These are phyloP conservation scores for Calocera cornea DNA, from an alignment of 768 basidiomycete genomes.

Conservation along the genomic window DNA sequence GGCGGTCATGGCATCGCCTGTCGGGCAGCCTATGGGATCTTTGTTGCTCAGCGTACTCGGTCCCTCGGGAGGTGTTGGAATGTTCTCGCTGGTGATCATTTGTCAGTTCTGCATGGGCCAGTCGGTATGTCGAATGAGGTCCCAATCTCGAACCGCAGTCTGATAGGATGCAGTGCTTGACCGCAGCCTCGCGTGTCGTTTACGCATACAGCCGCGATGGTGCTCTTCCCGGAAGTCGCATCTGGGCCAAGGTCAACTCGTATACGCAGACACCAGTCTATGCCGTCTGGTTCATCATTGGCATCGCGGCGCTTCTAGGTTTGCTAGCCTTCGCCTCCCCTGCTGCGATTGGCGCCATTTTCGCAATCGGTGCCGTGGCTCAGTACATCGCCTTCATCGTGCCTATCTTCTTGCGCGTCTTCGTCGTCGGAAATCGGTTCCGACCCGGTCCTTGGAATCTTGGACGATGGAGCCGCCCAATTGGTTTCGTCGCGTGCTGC, in stretches of 20 bases:
- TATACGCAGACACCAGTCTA: slow-evolving; percentile 13
- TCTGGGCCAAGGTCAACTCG: background rate
- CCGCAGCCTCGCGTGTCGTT: slow-evolving; percentile 14
- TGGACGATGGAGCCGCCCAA: slow-evolving; percentile 9
- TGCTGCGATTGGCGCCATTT: slow-evolving; percentile 8
- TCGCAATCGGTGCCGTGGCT: slow-evolving; percentile 1
- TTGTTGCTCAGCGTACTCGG: background rate
- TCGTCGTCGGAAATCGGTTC: slow-evolving; percentile 9
- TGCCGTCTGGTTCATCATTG: slow-evolving; percentile 8
- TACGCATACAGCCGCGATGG: slow-evolving; percentile 13
- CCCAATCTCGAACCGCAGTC: background rate
- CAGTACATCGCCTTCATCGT: slow-evolving; percentile 11
- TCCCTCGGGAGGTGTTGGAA: background rate
- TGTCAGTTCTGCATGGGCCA: slow-evolving; percentile 1
- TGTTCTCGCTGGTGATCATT: background rate
- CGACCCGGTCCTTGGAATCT: slow-evolving; percentile 13
- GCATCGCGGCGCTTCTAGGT: slow-evolving; percentile 5
- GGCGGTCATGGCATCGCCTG: background rate
- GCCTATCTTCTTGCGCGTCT: slow-evolving; percentile 9
- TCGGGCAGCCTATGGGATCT: slow-evolving; percentile 9
- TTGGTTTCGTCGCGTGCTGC: slow-evolving; percentile 10
- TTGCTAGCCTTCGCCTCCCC: slow-evolving; percentile 9
- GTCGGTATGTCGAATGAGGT: background rate
- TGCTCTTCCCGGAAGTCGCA: background rate
- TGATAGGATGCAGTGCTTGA: background rate